A percentile compares a stretch with the other conserved stretches of the same genome.
Conservation (phyloP, 1,284 basidiomycete species). For the Afroboletus lepidellus region DNA sequence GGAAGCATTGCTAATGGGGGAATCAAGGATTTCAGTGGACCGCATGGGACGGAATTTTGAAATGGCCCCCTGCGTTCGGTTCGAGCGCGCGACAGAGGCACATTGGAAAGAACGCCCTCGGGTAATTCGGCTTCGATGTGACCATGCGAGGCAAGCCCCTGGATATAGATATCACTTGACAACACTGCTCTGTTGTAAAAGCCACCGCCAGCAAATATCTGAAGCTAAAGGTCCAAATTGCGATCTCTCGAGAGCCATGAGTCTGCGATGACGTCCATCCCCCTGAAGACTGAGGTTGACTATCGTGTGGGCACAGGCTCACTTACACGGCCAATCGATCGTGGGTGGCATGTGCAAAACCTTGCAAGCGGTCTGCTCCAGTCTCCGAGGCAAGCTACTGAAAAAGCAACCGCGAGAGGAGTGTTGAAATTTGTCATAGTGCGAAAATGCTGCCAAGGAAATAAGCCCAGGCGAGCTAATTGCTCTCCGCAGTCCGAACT, state of each 20-base stretch:
- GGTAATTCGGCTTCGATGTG: not conserved
- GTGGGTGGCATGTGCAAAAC: constrained; percentile 7
- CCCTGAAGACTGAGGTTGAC: not conserved
- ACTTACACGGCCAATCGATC: not conserved
- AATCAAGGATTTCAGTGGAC: constrained; percentile 2
- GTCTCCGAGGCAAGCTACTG: not conserved
- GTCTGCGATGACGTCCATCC: constrained; percentile 5
- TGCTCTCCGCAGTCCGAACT: constrained; percentile 1
- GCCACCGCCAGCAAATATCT: no score
- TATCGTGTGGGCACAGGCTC: constrained; percentile 8
- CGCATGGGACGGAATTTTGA: constrained; percentile 4
- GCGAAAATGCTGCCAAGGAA: not conserved
- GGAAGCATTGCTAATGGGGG: no score
- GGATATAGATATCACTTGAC: constrained; percentile 1
- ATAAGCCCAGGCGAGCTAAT: not conserved
- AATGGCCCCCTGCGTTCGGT: not conserved
- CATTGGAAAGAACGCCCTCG: not conserved
- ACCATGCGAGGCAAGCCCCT: constrained; percentile 2
- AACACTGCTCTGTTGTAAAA: not conserved
- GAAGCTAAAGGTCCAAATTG: no score
- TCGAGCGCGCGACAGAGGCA: not conserved
- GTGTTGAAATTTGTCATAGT: not conserved
- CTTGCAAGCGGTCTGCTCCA: not conserved
- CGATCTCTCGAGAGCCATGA: constrained; percentile 2
- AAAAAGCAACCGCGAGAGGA: not conserved